Evolutionary conservation across 2,329 filamentous ascomycete species (phyloP).

Genomic region (Rhinocladiella mackenziei): DNA sequence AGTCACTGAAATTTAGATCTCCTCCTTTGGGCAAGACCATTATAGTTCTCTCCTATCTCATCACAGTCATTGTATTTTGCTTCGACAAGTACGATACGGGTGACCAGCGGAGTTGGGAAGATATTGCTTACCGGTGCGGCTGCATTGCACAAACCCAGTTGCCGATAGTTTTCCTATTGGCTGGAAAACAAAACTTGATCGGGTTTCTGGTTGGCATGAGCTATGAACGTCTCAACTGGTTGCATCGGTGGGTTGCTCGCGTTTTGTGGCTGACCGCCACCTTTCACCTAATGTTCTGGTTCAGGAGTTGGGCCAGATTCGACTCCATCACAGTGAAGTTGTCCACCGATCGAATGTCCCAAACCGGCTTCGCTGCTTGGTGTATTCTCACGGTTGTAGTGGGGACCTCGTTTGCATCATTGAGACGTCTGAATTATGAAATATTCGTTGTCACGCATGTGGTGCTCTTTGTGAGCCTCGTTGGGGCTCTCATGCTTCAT

Average conservation of each 20-base stretch:
- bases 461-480: conserved; percentile 48
- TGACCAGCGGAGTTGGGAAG: conserved; percentile 51
- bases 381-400: conserved; percentile 50
- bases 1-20: conserved; percentile 31
- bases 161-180: conserved; percentile 54
- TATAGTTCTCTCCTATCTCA: conserved; percentile 32
- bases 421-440: conserved; percentile 51
- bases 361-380: conserved; percentile 52
- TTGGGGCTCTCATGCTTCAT: conserved; percentile 40
- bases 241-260: conserved; percentile 51
- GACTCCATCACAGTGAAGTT: conserved; percentile 50
- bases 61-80: conserved; percentile 34
- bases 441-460: conserved; percentile 54
- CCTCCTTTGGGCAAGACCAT: conserved; percentile 39
- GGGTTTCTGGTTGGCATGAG: conserved; percentile 46
- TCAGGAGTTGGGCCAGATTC: conserved; percentile 50
- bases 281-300: conserved; percentile 54
- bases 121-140: conserved; percentile 54
- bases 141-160: conserved; percentile 52
- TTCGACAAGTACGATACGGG: conserved; percentile 53
- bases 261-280: conserved; percentile 51
- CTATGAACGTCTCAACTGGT: conserved; percentile 51
- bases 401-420: conserved; percentile 48
- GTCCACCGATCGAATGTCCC: conserved; percentile 46
- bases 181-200: conserved; percentile 54